phyloP scores from a whole-genome alignment of 495 filamentous ascomycete species.

The Recurvomyces mirabilis region DNA sequence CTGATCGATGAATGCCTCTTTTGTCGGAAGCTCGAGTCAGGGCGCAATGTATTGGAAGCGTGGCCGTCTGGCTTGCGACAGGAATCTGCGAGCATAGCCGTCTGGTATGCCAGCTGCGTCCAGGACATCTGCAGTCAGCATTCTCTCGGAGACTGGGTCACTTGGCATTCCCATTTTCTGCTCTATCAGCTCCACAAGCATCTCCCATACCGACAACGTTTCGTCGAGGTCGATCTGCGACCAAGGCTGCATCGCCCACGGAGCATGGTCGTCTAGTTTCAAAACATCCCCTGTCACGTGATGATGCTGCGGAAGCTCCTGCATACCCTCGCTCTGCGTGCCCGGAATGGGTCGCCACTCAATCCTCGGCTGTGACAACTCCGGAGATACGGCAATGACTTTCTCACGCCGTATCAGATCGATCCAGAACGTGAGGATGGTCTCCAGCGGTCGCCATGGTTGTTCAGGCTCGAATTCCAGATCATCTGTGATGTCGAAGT shows the following conservation, averaged over 20 bases:
- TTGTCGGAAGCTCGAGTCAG: not conserved
- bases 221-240: not conserved
- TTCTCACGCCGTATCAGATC: slow-evolving; percentile 1
- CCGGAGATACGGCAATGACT: not conserved
- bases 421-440: slow-evolving; percentile 5
- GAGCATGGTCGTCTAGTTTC: not conserved
- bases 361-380: too few species aligned
- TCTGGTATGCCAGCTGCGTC: not conserved
- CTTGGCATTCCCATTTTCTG: not conserved
- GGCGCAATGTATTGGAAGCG: slow-evolving; percentile 5
- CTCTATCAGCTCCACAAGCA: not conserved
- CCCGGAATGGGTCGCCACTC: too few species aligned
- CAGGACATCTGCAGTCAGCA: not conserved
- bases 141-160: not conserved
- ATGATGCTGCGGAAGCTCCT: too few species aligned
- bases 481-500: slow-evolving; percentile 1
- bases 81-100: slow-evolving; percentile 1
- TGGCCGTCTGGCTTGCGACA: not conserved
- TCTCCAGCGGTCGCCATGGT: slow-evolving; percentile 1
- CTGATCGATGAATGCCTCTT: not conserved
- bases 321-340: too few species aligned
- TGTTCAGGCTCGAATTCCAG: not conserved
- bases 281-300: too few species aligned
- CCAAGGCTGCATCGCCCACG: not conserved
- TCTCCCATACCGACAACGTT: not conserved